Evolutionary conservation across 768 basidiomycete species (phyloP), one percentile per base, ranked within the genome.

Genomic region (Hygrophorus russula): DNA sequence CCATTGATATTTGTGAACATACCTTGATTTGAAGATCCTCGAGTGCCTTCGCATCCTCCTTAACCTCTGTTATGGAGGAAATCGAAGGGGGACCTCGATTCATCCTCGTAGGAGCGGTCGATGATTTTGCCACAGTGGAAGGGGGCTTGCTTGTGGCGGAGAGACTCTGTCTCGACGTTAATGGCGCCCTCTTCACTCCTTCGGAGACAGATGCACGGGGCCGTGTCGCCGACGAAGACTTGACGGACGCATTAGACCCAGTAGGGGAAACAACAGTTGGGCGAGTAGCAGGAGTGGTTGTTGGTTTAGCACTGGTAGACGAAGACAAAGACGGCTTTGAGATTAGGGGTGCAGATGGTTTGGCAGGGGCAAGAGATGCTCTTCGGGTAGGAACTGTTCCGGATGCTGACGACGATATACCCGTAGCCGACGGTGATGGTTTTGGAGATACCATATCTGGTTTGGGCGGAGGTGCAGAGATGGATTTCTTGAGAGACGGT

Each of bases 201-300:
- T 83, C 84, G 12, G 83, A 76, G 32, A 86, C 69, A 12, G 76
- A 69, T 17, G 82, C 76, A 49, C 82, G 78, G 45, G 85, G 79
- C 14, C 78, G 73, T 37, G 68, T 42, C 9, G 65, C 56, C 4
- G 66, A 52, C 14, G 64, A 56, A 20, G 73, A 69, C 51, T 66
- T 70, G 30, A 65, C 49, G n/a, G 76, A 77, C 12, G 64, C 60
- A 41, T 59, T 59, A 18, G 74, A 74, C 39, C 70, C 69, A 5
- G 68, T 64, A 8, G 82, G 79, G 27, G 82, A 82, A 17, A 70
- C 65, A 17, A 72, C 73, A 29, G 75, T 70, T 36, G 69, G 54
- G 39, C 78, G 75, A 29, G 66, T 53, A 17, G 61, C 51, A 30
- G 60, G 47, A 17, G 62, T 51, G 7, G 66, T 57, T 18, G 62